Base-by-base conservation (phyloP, 441 rosid genomes). In the Populus hybrid region DNA sequence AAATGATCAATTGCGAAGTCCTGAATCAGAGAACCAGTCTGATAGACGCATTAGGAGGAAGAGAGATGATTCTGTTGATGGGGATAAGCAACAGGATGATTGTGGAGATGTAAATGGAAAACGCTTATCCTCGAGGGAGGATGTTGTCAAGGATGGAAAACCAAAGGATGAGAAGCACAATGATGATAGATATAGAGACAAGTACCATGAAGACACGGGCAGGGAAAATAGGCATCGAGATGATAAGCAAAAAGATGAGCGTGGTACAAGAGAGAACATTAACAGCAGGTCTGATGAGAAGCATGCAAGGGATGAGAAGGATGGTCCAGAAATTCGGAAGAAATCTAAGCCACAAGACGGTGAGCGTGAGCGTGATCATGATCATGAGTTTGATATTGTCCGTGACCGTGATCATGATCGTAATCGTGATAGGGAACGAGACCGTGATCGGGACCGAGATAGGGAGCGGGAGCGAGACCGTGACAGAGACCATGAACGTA, bases 181-280 rank as follows among this genome's bases (percentile, higher is more conserved):
- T 82, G 94, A 91, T 80, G 94, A 89, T 29, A 89, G 76, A 65
- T 74, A 84, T 80, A 87, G 82, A 80, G 94, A 88, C 45, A 90
- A 87, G 82, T 80, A 84, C 64, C 82, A 82, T 23, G 97, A 90
- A 73, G 92, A 81, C 74, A 81, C 79, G 26, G 91, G 87, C 74
- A 77, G 80, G 81, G 97, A 92, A 75, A 82, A 78, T 73, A 95
- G 82, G 87, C 85, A 80, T 76, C 89, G 81, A 71, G 89, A 89
- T 78, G 95, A 89, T 26, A 92, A 89, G 87, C 87, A 84, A 76
- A 88, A 88, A 82, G 94, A 92, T 85, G 98, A 90, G 14, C 90
- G 82, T 68, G 61, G 82, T 71, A 61, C 82, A 36, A 92, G 88
- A 86, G 98, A 92, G 72, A 91, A 86, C 53, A 40, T 74, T 59